Conservation (phyloP, 768 basidiomycete species). For the Suillus tomentosus region DNA sequence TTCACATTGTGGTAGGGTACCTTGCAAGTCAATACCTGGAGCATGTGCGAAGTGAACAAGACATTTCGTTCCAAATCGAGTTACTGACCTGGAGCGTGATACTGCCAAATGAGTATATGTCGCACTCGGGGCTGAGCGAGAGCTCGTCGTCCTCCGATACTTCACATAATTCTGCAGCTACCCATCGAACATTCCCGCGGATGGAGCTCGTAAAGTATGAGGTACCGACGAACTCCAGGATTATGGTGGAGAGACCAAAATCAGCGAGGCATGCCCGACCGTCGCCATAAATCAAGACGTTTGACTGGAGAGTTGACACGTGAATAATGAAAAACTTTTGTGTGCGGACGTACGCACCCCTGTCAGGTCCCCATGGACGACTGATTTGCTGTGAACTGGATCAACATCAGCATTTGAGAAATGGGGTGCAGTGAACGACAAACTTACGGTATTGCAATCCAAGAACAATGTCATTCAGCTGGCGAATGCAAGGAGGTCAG, state of each 20-base stretch:
- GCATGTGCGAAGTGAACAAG: background rate
- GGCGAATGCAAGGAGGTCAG: too few species aligned
- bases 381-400: background rate
- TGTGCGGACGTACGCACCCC: background rate
- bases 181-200: background rate
- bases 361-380: background rate
- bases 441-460: background rate
- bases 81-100: background rate
- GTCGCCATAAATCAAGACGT: conserved; percentile 17
- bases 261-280: background rate
- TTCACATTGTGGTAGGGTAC: background rate
- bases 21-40: background rate
- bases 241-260: conserved; percentile 43
- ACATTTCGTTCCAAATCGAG: background rate
- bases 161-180: background rate
- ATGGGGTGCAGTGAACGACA: too few species aligned
- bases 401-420: background rate
- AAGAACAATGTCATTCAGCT: background rate
- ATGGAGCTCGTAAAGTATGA: conserved; percentile 5
- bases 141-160: background rate
- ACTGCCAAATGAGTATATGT: background rate
- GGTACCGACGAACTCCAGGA: conserved; percentile 34
- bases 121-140: background rate
- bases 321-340: background rate
- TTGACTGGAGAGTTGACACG: conserved; percentile 1